Base-by-base conservation (phyloP, 192 early-diverging fungal genomes). In the Entophlyctis luteolus region DNA sequence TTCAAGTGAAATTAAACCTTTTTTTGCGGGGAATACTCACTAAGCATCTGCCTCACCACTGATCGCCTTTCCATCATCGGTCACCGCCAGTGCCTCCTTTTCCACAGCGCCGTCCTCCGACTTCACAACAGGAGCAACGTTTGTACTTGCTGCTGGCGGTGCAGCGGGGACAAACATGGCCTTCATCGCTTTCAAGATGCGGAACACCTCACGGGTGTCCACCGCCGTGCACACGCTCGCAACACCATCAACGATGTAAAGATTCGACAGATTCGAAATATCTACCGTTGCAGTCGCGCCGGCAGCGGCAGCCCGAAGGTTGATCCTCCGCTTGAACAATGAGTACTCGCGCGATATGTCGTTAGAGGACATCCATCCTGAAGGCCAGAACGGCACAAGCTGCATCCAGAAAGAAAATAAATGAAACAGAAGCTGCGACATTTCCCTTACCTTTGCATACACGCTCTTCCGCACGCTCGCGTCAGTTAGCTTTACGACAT, bases 371-470 rank as follows among this genome's bases (percentile, higher is more conserved):
- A 68, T 68, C 54, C 67, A 68, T 10, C 67, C 67, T 2, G 18
- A 10, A 4, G 67, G 67, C 67, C 67, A 68, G 49, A 68, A 68
- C 5, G 38, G 12, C 29, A 57, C 67, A 14, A 68, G 54, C 62
- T 58, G 14, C 32, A 6, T 31, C 14, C 14, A 6, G 52, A 18
- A 18, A 53, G 27, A 6, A 6, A 6, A 22, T 53, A 12, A 12
- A 8, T 23, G 10, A 5, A n/a, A 33, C 33, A 27, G n/a, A 45
- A 45, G 10, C 42, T n/a, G n/a, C 37, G 8, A 12, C 20, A 34
- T 35, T 58, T 35, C n/a, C n/a, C 32, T 31, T 33, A 58, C 56
- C 62, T 68, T 68, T 3, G 42, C 23, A 68, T 68, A 68, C 6
- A 48, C 53, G 3, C 10, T 29, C 49, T 68, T 68, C 12, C 67